Percentiles rank a stretch among this genome's conserved stretches.
Evolutionary conservation across 768 basidiomycete species (phyloP).

Genomic region (Naganishia vaughanmartiniae): DNA sequence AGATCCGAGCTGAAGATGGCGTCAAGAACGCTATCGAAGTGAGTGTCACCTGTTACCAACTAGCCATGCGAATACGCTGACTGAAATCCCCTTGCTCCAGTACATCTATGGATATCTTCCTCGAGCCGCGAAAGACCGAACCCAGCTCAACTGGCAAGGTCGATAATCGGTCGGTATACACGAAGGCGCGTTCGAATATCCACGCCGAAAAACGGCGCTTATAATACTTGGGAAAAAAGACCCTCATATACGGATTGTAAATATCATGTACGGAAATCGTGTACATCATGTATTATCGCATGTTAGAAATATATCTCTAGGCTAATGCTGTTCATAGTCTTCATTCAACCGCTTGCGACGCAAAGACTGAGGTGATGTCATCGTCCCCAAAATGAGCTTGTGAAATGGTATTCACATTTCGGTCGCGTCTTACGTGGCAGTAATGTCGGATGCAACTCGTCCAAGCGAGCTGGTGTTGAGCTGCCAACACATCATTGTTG

Average conservation of each 20-base stretch:
- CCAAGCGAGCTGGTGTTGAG: too few relatives aligned
- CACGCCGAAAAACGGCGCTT: too few relatives aligned
- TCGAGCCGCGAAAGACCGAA: slow-evolving; percentile 28
- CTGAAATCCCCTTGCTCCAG: not conserved
- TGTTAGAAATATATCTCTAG: too few relatives aligned
- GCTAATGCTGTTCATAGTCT: too few relatives aligned
- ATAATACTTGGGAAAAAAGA: not conserved
- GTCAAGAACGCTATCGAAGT: slow-evolving; percentile 28
- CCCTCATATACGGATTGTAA: not conserved
- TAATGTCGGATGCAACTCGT: not conserved
- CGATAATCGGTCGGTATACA: not conserved
- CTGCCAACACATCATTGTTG: not conserved
- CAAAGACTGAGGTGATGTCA: too few relatives aligned
- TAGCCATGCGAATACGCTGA: not conserved
- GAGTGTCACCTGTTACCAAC: not conserved
- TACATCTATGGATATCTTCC: slow-evolving; percentile 30
- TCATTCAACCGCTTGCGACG: too few relatives aligned
- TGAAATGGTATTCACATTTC: too few relatives aligned
- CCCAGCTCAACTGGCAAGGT: slow-evolving; percentile 27
- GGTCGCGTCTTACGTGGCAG: too few relatives aligned
- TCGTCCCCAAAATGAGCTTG: too few relatives aligned
- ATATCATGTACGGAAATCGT: not conserved
- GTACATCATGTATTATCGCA: not conserved
- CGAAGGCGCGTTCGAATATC: not conserved
- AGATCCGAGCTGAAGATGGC: slow-evolving; percentile 52